Percentiles rank a stretch among this genome's conserved stretches.
Evolutionary conservation across 192 early-diverging fungal species (phyloP).

Genomic region (Podila verticillata): DNA sequence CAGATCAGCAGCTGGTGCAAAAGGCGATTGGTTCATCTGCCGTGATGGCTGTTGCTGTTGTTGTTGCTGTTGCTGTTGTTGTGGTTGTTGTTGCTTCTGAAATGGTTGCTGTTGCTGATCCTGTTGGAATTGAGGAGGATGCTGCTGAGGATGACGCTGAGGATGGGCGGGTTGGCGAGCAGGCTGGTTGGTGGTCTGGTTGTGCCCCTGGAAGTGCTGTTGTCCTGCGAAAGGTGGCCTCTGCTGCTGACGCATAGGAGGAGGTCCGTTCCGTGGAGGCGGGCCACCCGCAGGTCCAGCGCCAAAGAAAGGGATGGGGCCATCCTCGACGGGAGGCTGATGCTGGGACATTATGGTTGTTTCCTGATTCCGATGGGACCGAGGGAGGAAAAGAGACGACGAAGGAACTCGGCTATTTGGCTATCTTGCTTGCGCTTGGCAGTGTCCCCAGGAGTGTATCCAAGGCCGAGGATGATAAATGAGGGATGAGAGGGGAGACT

Average conservation of each 20-base stretch:
- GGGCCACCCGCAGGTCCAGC: slow-evolving; percentile 8
- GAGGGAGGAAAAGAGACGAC: too few species aligned
- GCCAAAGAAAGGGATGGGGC: slow-evolving; percentile 48
- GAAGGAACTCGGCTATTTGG: too few species aligned
- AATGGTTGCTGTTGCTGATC: slow-evolving; percentile 8
- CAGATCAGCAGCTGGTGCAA: slow-evolving; percentile 24
- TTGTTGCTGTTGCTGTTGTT: slow-evolving; percentile 3
- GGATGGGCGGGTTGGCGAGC: slow-evolving; percentile 11
- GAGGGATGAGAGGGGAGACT: background rate
- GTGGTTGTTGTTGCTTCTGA: slow-evolving; percentile 7
- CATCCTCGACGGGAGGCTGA: slow-evolving; percentile 40
- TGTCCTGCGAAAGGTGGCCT: slow-evolving; percentile 3
- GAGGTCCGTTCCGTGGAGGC: slow-evolving; percentile 9
- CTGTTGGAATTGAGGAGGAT: slow-evolving; percentile 15
- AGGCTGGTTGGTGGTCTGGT: slow-evolving; percentile 7
- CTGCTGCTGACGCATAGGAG: slow-evolving; percentile 8
- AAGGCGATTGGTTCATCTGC: slow-evolving; percentile 35
- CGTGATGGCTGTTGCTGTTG: slow-evolving; percentile 22
- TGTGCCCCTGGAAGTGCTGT: slow-evolving; percentile 5
- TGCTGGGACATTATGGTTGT: slow-evolving; percentile 9
- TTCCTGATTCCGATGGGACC: background rate
- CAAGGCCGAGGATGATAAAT: background rate
- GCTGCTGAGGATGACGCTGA: slow-evolving; percentile 49
- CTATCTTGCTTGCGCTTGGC: background rate
- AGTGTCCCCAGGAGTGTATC: background rate